These are phyloP conservation scores for Petunia hybrid DNA, from an alignment of 305 asterid genomes.

Conservation along the genomic window DNA sequence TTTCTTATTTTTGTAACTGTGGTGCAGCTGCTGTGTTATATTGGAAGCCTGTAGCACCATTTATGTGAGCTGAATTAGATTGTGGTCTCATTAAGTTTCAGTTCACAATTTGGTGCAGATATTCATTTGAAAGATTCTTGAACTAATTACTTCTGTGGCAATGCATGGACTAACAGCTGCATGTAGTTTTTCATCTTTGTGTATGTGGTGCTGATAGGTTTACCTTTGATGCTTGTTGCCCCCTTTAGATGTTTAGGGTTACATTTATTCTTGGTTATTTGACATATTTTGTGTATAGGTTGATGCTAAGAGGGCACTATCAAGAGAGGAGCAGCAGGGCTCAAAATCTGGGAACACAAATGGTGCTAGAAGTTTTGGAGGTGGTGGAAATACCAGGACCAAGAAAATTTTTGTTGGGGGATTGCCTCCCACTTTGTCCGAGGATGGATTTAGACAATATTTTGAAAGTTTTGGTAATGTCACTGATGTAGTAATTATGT, in stretches of 20 bases:
- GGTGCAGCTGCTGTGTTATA: neutral
- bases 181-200: neutral
- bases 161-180: neutral
- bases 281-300: slow-evolving; percentile 50
- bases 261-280: neutral
- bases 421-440: slow-evolving; percentile 70
- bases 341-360: slow-evolving; percentile 58
- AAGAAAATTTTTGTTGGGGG: slow-evolving; percentile 95
- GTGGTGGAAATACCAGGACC: slow-evolving; percentile 58
- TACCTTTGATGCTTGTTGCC: neutral
- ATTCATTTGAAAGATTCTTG: neutral
- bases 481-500: slow-evolving; percentile 84
- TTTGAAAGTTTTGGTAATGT: slow-evolving; percentile 79
- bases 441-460: slow-evolving; percentile 75
- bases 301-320: slow-evolving; percentile 87
- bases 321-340: slow-evolving; percentile 84
- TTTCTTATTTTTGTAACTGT: neutral
- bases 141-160: neutral
- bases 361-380: slow-evolving; percentile 62
- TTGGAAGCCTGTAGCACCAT: no score
- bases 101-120: neutral
- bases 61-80: no score
- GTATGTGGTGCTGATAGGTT: neutral
- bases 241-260: neutral
- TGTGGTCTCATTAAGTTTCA: no score